Evolutionary conservation across 805 yeast genomes (phyloP).

Genomic region (Metschnikowia colocasiae): DNA sequence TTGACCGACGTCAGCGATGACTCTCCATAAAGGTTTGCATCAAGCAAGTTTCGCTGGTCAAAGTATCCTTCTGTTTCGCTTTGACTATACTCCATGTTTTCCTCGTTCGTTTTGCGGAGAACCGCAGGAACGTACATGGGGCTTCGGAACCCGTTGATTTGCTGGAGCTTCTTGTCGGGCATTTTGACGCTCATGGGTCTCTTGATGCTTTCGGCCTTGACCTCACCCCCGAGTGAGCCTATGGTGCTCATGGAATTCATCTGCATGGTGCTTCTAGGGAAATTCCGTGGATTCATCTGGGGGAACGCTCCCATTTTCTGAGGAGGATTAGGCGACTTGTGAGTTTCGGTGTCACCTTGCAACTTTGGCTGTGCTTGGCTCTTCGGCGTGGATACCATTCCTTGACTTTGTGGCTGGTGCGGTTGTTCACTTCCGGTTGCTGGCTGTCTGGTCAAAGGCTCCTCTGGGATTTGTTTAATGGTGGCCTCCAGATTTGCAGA

Average conservation of each 20-base stretch:
- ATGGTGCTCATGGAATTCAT: not conserved
- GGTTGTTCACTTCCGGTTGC: not conserved
- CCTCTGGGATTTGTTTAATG: slow-evolving; percentile 1
- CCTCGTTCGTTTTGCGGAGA: slow-evolving; percentile 43
- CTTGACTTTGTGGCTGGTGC: not conserved
- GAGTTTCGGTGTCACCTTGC: not conserved
- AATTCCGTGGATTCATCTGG: not conserved
- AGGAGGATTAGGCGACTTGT: not conserved
- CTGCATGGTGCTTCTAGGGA: not conserved
- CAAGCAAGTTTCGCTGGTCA: not conserved
- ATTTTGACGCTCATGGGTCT: not conserved
- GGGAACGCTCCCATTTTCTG: not conserved
- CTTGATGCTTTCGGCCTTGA: not conserved
- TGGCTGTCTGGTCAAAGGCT: not conserved
- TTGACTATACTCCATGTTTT: slow-evolving; percentile 9
- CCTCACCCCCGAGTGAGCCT: not conserved
- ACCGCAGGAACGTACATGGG: slow-evolving; percentile 93
- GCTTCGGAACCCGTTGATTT: slow-evolving; percentile 74
- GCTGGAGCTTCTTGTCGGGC: slow-evolving; percentile 45
- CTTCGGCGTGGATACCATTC: not conserved
- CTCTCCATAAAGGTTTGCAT: not conserved
- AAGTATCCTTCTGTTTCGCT: slow-evolving; percentile 4
- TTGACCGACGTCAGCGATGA: slow-evolving; percentile 25
- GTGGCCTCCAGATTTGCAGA: slow-evolving; percentile 4
- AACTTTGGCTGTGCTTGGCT: not conserved